Conservation (phyloP, 345 rosid species). For the Diplotaxis tenuifolia region DNA sequence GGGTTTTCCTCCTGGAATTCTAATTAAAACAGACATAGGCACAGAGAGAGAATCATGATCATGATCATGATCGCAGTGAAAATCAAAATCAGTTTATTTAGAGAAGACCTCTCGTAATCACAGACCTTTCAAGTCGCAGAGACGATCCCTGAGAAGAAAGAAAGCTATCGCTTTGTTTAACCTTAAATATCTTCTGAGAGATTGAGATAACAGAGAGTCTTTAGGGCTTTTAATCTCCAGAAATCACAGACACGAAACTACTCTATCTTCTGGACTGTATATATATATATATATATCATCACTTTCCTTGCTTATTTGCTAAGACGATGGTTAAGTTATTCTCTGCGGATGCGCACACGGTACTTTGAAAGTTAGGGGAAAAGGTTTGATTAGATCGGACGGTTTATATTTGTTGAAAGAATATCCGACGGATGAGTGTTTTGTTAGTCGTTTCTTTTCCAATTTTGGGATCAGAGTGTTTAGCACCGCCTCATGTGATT, state of each 20-base stretch:
- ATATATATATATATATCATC: neutral
- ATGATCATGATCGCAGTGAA: constrained; percentile 28
- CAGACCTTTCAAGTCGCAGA: constrained; percentile 6
- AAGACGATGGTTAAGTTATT: constrained; percentile 19
- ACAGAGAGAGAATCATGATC: neutral
- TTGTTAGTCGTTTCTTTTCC: neutral
- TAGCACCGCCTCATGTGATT: constrained; percentile 35
- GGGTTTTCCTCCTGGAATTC: neutral
- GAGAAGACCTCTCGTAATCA: constrained; percentile 7
- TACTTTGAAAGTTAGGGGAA: neutral
- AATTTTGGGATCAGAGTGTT: constrained; percentile 15
- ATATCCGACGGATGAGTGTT: constrained; percentile 8
- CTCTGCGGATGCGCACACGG: neutral
- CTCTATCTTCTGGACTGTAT: too few species aligned
- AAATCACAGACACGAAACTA: constrained; percentile 7
- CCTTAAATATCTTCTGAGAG: constrained; percentile 4
- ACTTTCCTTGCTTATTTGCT: constrained; percentile 30
- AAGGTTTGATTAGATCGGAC: constrained; percentile 14
- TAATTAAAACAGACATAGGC: constrained; percentile 18
- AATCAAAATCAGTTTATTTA: neutral
- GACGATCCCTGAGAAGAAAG: constrained; percentile 2
- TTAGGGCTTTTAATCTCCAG: constrained; percentile 31
- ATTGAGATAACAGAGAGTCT: constrained; percentile 7
- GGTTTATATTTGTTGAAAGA: neutral
- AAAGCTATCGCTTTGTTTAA: neutral